These are phyloP conservation scores for Ustilago loliicola DNA, from an alignment of 1,284 basidiomycete species.

Conservation along the genomic window DNA sequence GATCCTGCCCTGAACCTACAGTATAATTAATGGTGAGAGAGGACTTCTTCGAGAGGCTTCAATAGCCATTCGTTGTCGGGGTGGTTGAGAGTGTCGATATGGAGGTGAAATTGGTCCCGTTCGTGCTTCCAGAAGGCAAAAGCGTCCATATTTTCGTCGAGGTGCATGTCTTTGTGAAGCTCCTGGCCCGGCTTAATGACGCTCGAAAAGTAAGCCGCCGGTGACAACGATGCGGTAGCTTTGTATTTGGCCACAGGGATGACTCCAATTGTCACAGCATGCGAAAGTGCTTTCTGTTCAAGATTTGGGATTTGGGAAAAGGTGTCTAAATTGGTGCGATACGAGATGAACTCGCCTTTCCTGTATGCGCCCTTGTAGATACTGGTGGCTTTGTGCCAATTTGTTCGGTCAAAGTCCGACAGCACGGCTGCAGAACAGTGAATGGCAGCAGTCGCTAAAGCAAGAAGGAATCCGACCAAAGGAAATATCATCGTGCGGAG, in stretches of 20 bases:
- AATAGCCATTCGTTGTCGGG: neutral
- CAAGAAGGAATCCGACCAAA: neutral
- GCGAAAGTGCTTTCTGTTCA: neutral
- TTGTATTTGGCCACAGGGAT: conserved; percentile 4
- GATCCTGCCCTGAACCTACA: neutral
- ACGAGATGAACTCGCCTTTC: neutral
- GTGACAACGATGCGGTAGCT: neutral
- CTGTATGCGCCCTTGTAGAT: neutral
- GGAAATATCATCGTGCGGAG: neutral
- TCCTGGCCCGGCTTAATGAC: conserved; percentile 3
- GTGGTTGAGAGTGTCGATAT: conserved; percentile 17
- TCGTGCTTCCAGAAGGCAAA: conserved; percentile 23
- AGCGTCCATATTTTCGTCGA: neutral
- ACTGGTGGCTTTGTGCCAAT: conserved; percentile 16
- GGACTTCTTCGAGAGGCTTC: conserved; percentile 4
- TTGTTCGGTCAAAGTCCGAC: neutral
- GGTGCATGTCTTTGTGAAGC: conserved; percentile 5
- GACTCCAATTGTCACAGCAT: neutral
- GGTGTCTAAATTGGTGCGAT: conserved; percentile 10
- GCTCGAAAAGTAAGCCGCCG: conserved; percentile 21
- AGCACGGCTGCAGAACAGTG: neutral
- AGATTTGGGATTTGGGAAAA: neutral
- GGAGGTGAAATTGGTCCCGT: neutral
- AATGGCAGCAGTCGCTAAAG: neutral
- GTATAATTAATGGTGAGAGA: neutral